Evolutionary conservation across 129 eudicot genomes (phyloP), one percentile per base, ranked within the genome.

Genomic region (Pseudognaphalium luteoalbum): DNA sequence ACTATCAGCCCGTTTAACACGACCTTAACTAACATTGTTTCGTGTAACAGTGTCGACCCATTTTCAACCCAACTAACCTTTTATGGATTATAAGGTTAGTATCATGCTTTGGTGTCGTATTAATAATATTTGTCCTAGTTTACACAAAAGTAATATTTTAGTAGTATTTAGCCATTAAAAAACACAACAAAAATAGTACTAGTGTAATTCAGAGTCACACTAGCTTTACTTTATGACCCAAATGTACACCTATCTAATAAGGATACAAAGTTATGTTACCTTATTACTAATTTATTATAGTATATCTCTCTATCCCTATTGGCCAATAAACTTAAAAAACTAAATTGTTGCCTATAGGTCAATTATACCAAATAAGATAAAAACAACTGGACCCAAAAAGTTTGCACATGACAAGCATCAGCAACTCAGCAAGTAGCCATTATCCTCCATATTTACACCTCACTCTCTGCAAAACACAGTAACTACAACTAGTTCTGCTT

Each of bases 361-460:
- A 39, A 67, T 35, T 25, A 67, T 67, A 22, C 54, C 62, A 57
- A 57, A 20, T 21, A 7, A 57, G 29, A 22, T 14, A 50, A 47
- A 19, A 32, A 54, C 17, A 74, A 44, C 62, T 44, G 29, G n/a
- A 59, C 21, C 20, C 60, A 28, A 77, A 52, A 60, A 44, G 30
- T 3, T 42, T 59, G 76, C 81, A 78, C 77, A 78, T 78, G 77
- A 22, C 72, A 44, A 6, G n/a, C 17, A 74, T 34, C 70, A 74
- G 29, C 70, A 74, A 50, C 61, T 34, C 70, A 74, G 29, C 70
- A 74, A 50, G 35, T 30, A 70, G 81, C 76, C 73, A 42, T 17
- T 44, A 63, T 32, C 63, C 64, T 32, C 66, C 66, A 72, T 41
- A 58, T 59, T 73, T 73, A 74, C 59, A 74, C 16, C 78, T 74